Evolutionary conservation across 768 basidiomycete species (phyloP), one percentile per base, ranked within the genome.

Genomic region (Xerocomus brunneocitrinus): DNA sequence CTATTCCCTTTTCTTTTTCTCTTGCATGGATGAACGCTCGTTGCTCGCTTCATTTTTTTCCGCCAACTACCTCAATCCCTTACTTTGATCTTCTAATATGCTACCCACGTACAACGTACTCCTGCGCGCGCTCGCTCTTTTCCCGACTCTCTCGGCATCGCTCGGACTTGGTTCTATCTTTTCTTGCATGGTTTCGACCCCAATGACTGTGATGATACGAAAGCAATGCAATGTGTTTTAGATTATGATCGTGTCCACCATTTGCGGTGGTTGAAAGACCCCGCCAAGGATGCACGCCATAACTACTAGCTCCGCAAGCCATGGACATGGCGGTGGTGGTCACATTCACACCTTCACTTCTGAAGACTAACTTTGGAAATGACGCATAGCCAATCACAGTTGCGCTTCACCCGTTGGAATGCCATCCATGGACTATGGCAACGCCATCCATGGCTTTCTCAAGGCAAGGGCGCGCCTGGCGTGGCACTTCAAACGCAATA

Each of bases 11-110:
- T 19, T 19, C 14, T 16, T 8, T 42, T 38, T 25, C 24, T 24
- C 42, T 35, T 45, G 41, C 52, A 36, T 31, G 22, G 48, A 25
- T 41, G 61, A 61, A 62, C 61, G n/a, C 38, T 62, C 22, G 27
- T 50, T 56, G 43, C 50, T 50, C 31, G n/a, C 47, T 50, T 44
- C 32, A 39, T 48, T 45, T 45, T 31, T 14, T 12, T 27, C 41
- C 9, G 27, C 27, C 7, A 39, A n/a, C n/a, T 36, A 16, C 13
- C 28, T 49, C 40, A 36, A 16, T 32, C 13, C 28, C 25, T 10
- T 10, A 9, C 12, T 28, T 41, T 31, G 8, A 36, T 45, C 12
- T 41, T 41, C 28, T 27, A 43, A 43, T 43, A 43, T 45, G 28
- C 43, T 45, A 45, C 39, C 39, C 22, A 40, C n/a, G 8, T 40